A percentile compares a stretch with the other conserved stretches of the same genome.
Conservation (phyloP, 257 asterid species). For the Solanum virginianum region DNA sequence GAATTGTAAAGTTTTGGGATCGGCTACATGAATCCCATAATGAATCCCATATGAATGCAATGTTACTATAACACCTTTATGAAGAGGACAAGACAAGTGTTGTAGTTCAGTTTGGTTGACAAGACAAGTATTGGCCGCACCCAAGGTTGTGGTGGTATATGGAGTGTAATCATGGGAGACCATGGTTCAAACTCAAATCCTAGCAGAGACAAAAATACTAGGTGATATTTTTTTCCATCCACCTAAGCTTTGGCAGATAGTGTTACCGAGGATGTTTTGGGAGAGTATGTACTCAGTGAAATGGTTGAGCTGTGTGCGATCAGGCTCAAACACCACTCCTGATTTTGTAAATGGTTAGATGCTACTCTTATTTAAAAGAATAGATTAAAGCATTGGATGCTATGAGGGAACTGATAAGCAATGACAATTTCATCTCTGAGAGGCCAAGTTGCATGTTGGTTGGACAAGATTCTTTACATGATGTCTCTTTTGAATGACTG, state of each 20-base stretch:
- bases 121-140: background rate
- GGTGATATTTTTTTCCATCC: background rate
- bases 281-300: background rate
- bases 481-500: background rate
- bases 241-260: background rate
- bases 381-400: background rate
- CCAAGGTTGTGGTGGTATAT: background rate
- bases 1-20: background rate
- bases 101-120: background rate
- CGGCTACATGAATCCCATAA: background rate
- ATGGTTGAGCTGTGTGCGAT: background rate
- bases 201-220: background rate
- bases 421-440: background rate
- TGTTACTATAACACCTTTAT: background rate
- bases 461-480: background rate
- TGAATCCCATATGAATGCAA: background rate
- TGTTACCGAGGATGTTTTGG: background rate
- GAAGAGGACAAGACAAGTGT: background rate
- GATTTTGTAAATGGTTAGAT: background rate
- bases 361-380: background rate
- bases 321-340: background rate
- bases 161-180: background rate
- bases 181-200: background rate
- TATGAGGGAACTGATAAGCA: background rate
- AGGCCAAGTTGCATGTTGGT: background rate